Evolutionary conservation across 305 asterid genomes (phyloP).

Genomic region (Fraxinus greggii): DNA sequence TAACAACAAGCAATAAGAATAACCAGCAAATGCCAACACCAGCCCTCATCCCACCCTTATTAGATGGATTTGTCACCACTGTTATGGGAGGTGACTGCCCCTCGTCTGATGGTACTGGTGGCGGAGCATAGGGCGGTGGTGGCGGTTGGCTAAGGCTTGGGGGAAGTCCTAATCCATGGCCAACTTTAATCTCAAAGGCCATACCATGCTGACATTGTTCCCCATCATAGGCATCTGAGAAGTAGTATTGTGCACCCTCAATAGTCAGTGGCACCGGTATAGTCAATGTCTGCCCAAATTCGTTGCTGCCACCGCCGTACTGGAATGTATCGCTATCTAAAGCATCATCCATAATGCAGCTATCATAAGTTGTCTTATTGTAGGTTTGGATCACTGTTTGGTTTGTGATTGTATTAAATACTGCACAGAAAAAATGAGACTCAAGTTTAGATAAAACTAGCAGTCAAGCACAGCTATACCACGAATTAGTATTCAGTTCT

Average conservation of each 20-base stretch:
- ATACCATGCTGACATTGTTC: conserved; percentile 62
- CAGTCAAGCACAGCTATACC: neutral
- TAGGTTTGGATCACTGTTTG: conserved; percentile 83
- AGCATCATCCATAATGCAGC: conserved; percentile 59
- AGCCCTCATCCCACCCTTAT: conserved; percentile 28
- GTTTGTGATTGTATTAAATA: conserved; percentile 76
- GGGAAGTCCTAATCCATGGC: conserved; percentile 73
- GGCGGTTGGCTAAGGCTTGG: conserved; percentile 83
- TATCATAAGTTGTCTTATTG: conserved; percentile 62
- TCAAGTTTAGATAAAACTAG: neutral
- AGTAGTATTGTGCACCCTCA: conserved; percentile 61
- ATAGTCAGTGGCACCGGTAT: conserved; percentile 50
- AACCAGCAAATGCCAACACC: conserved; percentile 27
- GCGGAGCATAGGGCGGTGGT: conserved; percentile 73
- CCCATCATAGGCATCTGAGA: conserved; percentile 77
- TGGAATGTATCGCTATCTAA: conserved; percentile 58
- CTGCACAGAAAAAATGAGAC: conserved; percentile 38
- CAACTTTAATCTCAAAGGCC: conserved; percentile 72
- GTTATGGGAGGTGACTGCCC: conserved; percentile 44
- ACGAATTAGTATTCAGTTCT: neutral
- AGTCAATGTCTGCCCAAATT: conserved; percentile 38
- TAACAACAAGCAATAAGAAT: conserved; percentile 33
- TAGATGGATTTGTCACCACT: conserved; percentile 30
- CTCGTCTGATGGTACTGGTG: conserved; percentile 47
- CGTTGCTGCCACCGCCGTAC: conserved; percentile 45